Conservation (phyloP, 345 rosid genomes). For the Boechera stricta region DNA sequence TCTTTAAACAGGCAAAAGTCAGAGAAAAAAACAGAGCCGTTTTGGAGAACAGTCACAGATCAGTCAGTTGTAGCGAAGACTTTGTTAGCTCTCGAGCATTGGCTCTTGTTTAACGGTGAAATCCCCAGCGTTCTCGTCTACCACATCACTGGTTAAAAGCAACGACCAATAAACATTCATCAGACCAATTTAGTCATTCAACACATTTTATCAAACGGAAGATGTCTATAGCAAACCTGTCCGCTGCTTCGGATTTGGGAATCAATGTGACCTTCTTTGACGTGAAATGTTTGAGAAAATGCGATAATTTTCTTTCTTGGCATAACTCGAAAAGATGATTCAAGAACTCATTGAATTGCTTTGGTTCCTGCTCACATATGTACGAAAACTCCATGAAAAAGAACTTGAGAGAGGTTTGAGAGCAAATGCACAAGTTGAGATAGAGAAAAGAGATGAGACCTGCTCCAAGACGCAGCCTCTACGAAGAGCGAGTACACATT, state of each 20-base stretch:
- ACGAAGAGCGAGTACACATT: constrained; percentile 70
- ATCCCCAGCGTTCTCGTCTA: constrained; percentile 62
- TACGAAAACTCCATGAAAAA: constrained; percentile 2
- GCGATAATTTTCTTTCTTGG: constrained; percentile 45
- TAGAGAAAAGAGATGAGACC: constrained; percentile 50
- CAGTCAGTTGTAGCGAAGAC: background rate
- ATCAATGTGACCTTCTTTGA: constrained; percentile 62
- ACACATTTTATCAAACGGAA: background rate
- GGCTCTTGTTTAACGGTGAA: constrained; percentile 55
- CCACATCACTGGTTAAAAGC: constrained; percentile 59
- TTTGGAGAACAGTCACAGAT: background rate
- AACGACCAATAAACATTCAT: constrained; percentile 13
- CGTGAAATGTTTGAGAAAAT: constrained; percentile 55
- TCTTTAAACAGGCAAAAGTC: background rate
- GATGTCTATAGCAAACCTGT: constrained; percentile 59
- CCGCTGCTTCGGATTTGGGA: constrained; percentile 79
- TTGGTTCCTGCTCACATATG: constrained; percentile 69
- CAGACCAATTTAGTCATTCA: background rate
- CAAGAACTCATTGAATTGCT: constrained; percentile 72
- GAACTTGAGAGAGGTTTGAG: background rate
- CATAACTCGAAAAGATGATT: constrained; percentile 50
- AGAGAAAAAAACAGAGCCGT: background rate
- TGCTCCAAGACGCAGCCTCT: constrained; percentile 89
- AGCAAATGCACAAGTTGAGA: constrained; percentile 4
- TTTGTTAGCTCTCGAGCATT: constrained; percentile 39